These are phyloP conservation scores for Cercospora zeae-maydis DNA, from an alignment of 2,329 filamentous ascomycete genomes.

Conservation along the genomic window DNA sequence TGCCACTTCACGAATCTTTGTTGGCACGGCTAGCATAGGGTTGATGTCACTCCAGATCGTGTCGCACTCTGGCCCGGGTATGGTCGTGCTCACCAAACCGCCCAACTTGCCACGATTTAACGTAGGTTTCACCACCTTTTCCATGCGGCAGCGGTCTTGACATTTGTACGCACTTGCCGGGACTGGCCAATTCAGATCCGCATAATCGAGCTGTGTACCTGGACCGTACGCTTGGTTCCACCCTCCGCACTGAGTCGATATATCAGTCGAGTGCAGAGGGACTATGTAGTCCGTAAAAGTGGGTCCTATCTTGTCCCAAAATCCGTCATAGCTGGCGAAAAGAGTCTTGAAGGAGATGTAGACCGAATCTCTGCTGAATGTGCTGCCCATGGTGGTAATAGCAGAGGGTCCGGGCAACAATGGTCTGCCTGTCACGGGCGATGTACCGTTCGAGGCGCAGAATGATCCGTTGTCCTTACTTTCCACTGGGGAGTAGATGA, in stretches of 20 bases:
- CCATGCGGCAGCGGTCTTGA: slow-evolving; percentile 6
- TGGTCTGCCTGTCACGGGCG: background rate
- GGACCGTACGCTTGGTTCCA: background rate
- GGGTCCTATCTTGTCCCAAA: slow-evolving; percentile 21
- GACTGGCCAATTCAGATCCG: slow-evolving; percentile 30
- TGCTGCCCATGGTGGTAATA: slow-evolving; percentile 23
- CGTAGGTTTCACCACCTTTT: background rate
- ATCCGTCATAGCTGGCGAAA: slow-evolving; percentile 22
- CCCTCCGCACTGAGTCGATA: slow-evolving; percentile 21
- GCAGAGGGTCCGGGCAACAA: background rate
- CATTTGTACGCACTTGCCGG: slow-evolving; percentile 28
- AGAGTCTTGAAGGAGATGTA: slow-evolving; percentile 27
- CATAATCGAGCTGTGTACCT: slow-evolving; percentile 23
- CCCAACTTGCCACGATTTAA: background rate
- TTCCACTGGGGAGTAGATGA: slow-evolving; percentile 29
- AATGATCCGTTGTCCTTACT: background rate
- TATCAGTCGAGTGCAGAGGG: slow-evolving; percentile 12
- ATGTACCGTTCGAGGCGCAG: no score
- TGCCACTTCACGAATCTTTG: slow-evolving; percentile 15
- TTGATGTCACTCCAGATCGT: slow-evolving; percentile 28
- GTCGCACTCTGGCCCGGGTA: slow-evolving; percentile 10
- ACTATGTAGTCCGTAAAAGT: slow-evolving; percentile 24
- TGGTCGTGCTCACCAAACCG: background rate
- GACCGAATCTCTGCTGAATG: slow-evolving; percentile 23
- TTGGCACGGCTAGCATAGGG: slow-evolving; percentile 24